Conservation (phyloP, 225 moss, liverwort and hornwort genomes). For the Straminergon stramineum region DNA sequence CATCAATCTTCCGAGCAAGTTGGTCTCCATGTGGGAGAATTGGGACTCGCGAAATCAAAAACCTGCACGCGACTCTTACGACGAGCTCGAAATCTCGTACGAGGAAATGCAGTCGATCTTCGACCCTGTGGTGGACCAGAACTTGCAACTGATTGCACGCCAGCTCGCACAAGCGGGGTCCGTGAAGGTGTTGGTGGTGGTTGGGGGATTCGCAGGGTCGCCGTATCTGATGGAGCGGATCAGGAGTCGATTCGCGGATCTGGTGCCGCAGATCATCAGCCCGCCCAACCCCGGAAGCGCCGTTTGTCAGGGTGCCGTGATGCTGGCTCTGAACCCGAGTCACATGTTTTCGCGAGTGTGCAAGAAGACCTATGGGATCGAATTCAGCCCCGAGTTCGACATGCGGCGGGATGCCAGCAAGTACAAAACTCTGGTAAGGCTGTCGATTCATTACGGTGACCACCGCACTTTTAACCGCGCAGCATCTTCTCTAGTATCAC, state of each 20-base stretch:
- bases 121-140: conserved; percentile 18
- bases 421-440: background rate
- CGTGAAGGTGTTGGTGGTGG: conserved; percentile 29
- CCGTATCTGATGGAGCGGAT: conserved; percentile 45
- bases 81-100: conserved; percentile 20
- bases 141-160: conserved; percentile 17
- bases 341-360: conserved; percentile 32
- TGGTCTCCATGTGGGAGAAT: conserved; percentile 29
- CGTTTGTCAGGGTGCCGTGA: conserved; percentile 54
- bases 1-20: background rate
- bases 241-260: background rate
- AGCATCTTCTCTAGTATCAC: background rate
- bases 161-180: conserved; percentile 1
- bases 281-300: conserved; percentile 56
- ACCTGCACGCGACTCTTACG: background rate
- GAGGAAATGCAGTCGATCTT: conserved; percentile 39
- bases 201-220: conserved; percentile 61
- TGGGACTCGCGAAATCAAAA: background rate
- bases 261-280: conserved; percentile 16
- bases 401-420: background rate
- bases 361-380: conserved; percentile 47
- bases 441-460: background rate
- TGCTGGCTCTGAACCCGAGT: conserved; percentile 24
- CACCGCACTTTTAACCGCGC: background rate
- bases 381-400: background rate